phyloP scores from a whole-genome alignment of 768 basidiomycete genomes.

The Tricholoma terreum region DNA sequence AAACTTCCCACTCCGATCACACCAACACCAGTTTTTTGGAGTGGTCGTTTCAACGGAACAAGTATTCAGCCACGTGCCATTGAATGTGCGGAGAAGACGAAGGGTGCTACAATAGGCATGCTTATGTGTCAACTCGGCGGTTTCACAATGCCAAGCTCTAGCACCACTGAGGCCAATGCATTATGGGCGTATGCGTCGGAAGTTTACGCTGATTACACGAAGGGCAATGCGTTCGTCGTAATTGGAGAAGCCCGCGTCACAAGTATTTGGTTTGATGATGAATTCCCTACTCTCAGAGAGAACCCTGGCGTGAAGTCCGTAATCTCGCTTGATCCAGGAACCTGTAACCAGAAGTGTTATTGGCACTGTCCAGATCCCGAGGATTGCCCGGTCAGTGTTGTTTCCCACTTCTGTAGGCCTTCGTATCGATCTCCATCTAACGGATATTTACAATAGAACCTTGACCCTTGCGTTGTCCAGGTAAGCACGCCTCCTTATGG shows the following conservation, averaged over 20 bases:
- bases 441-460: too few relatives aligned
- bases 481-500: too few relatives aligned
- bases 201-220: neutral
- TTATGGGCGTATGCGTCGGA: neutral
- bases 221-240: neutral
- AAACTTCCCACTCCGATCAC: neutral
- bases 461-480: too few relatives aligned
- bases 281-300: neutral
- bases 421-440: neutral
- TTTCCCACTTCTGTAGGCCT: neutral
- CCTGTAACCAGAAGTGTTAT: neutral
- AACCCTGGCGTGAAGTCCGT: neutral
- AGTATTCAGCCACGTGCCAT: neutral
- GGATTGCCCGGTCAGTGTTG: neutral
- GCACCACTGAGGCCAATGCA: neutral
- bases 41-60: neutral
- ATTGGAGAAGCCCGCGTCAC: neutral
- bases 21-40: neutral
- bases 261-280: neutral
- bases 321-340: neutral
- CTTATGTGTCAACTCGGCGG: neutral
- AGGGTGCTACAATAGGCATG: neutral
- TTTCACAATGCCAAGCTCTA: neutral
- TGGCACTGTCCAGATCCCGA: neutral
- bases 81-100: neutral